phyloP scores from a whole-genome alignment of 257 asterid species.

The Jaltomata sinuosa region DNA sequence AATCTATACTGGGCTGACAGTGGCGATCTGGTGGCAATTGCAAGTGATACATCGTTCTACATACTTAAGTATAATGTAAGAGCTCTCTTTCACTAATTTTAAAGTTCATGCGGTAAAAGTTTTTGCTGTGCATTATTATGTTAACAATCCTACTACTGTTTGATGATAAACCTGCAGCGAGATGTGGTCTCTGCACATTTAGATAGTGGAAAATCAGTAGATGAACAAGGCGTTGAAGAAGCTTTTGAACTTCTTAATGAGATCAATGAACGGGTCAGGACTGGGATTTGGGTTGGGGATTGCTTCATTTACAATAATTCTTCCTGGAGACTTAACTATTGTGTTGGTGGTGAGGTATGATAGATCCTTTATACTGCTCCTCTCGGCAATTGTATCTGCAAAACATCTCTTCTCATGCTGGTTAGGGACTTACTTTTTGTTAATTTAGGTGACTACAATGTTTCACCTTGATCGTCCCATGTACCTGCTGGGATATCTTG shows the following conservation, averaged over 20 bases:
- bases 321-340: slow-evolving; percentile 96
- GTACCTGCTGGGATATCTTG: slow-evolving; percentile 97
- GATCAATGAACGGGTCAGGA: slow-evolving; percentile 88
- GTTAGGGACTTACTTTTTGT: slow-evolving; percentile 1
- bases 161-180: slow-evolving; percentile 48
- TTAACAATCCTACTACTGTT: background rate
- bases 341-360: slow-evolving; percentile 97
- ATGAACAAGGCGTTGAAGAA: slow-evolving; percentile 95
- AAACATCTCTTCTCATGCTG: background rate
- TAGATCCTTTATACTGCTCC: background rate
- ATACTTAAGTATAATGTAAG: slow-evolving; percentile 70
- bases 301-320: slow-evolving; percentile 94
- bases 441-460: slow-evolving; percentile 85
- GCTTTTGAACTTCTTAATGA: slow-evolving; percentile 96
- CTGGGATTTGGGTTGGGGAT: slow-evolving; percentile 99
- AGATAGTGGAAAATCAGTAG: slow-evolving; percentile 80
- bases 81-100: background rate
- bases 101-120: background rate
- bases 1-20: slow-evolving; percentile 95
- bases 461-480: slow-evolving; percentile 94
- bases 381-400: background rate
- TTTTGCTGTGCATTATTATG: background rate
- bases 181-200: slow-evolving; percentile 91
- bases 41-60: slow-evolving; percentile 76
- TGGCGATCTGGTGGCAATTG: slow-evolving; percentile 82